Evolutionary conservation across 768 basidiomycete species (phyloP), one percentile per base, ranked within the genome.

Genomic region (Clitopilus passeckerianus): DNA sequence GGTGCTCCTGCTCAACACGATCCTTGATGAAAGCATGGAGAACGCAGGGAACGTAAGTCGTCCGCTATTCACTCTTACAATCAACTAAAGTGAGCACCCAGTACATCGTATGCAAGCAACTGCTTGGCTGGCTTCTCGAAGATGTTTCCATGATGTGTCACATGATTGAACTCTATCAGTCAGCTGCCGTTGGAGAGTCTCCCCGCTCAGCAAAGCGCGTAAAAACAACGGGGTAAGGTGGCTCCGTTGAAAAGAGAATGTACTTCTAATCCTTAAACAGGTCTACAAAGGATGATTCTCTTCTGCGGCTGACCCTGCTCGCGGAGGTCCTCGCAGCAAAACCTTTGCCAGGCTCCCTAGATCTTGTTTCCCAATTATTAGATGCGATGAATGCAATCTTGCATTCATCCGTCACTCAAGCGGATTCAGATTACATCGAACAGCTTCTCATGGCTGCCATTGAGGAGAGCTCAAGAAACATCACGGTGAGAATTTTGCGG

Each of bases 381-480:
- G 89, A 92, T 41, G 84, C 86, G 0, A 76, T 97, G 33, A 85
- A 82, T 64, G 83, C 78, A 57, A 78, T 94, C 14, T 74, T 85
- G 1, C 86, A 85, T 57, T 76, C 81, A 15, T 74, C 82, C 6
- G 77, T 84, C 7, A 71, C 80, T 5, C 77, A 80, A 33, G 81
- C 86, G n/a, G 91, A 90, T 55, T 79, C 86, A 15, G 86, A 80
- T 63, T 96, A 92, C 64, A 74, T 90, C 10, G 86, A 92, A 68
- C 95, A 96, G 70, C 79, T 93, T 59, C 68, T 96, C 20, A 89
- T 96, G 82, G 86, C 88, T 9, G 90, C 90, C 1, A 78, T 95
- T 22, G 89, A 91, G 62, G 84, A 80, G 63, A 77, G 80, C 9
- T 83, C 89, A 2, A 75, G 74, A 16, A 80, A 81, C 58, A 76